A percentile compares a stretch with the other conserved stretches of the same genome.
phyloP scores from a whole-genome alignment of 768 basidiomycete genomes.

The Termitomyces eurrhizus region DNA sequence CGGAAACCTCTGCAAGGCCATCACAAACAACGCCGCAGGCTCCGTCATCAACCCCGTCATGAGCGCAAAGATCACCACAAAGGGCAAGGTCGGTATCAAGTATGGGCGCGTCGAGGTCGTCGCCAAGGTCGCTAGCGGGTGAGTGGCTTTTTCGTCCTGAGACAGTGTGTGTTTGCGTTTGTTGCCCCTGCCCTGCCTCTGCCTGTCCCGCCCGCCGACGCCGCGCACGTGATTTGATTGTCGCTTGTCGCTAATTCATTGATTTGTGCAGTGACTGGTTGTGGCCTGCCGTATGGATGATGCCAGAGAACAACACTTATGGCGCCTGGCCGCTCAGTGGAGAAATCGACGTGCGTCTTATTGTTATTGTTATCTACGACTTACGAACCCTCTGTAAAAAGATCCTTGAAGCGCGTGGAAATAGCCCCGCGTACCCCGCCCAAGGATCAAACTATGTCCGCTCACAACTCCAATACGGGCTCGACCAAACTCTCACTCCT shows the following conservation, averaged over 20 bases:
- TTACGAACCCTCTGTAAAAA: conserved; percentile 28
- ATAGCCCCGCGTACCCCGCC: conserved; percentile 45
- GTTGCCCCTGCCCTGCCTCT: no score
- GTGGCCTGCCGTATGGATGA: conserved; percentile 76
- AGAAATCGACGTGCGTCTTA: conserved; percentile 42
- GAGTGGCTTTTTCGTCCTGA: conserved; percentile 7
- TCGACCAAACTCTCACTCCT: conserved; percentile 17
- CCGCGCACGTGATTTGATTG: not conserved
- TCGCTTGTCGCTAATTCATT: not conserved
- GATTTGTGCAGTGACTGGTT: conserved; percentile 48
- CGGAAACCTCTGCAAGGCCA: conserved; percentile 38
- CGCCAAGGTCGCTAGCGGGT: conserved; percentile 58
- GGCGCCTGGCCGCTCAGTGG: conserved; percentile 60
- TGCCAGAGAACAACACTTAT: conserved; percentile 59
- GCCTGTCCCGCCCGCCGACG: not conserved
- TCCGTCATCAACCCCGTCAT: conserved; percentile 71
- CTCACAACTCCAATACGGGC: conserved; percentile 68
- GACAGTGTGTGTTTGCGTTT: not conserved
- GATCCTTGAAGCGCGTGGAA: conserved; percentile 61
- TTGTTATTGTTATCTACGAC: no score
- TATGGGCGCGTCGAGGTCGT: conserved; percentile 61
- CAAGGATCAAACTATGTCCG: conserved; percentile 60
- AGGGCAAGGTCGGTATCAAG: conserved; percentile 50
- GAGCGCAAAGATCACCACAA: conserved; percentile 71
- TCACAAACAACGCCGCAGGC: conserved; percentile 24